Base-by-base conservation (phyloP, 2,329 filamentous ascomycete genomes). In the Exophiala sp. region DNA sequence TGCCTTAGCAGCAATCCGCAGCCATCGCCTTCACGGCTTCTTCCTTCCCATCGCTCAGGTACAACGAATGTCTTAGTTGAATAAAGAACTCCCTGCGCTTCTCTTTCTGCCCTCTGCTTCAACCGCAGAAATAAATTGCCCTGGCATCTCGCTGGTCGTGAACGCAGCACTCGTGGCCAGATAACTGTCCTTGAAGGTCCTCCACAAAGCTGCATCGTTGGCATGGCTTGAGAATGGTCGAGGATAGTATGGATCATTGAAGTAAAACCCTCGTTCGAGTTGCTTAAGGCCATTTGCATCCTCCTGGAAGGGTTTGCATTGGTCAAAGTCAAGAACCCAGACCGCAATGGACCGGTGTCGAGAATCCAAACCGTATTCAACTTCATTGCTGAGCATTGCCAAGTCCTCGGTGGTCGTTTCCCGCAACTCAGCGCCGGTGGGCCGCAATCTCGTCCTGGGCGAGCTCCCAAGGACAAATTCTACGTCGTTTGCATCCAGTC, bases 171-270 rank as follows among this genome's bases (percentile, higher is more conserved):
- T 48, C 13, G 41, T 27, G 4, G 22, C 8, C 3, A 68, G 38
- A 27, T 67, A 68, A 19, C 55, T 50, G 7, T 57, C 43, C 19
- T 53, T 52, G 43, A 68, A 68, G 0, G 40, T 48, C 5, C n/a
- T 24, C 65, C 65, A 68, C 2, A 63, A 35, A 1, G 9, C 8
- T 3, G 46, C 49, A 6, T 58, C 55, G 6, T 37, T 40, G 6
- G 22, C 22, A 24, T 53, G 14, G 5, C 27, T 23, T 13, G 29
- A 47, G 1, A 53, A 55, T 5, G 72, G 74, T 0, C 68, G 66
- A 2, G 75, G 75, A 55, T 68, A 79, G 48, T 69, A 80, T 0
- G 73, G 75, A 47, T 79, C 76, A 43, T 79, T 80, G 3, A 64
- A 62, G 58, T 66, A 70, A 42, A 77, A 79, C 0, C 70, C 69